These are phyloP conservation scores for Ophiostoma perfectum DNA, from an alignment of 2,329 filamentous ascomycete genomes.

Conservation along the genomic window DNA sequence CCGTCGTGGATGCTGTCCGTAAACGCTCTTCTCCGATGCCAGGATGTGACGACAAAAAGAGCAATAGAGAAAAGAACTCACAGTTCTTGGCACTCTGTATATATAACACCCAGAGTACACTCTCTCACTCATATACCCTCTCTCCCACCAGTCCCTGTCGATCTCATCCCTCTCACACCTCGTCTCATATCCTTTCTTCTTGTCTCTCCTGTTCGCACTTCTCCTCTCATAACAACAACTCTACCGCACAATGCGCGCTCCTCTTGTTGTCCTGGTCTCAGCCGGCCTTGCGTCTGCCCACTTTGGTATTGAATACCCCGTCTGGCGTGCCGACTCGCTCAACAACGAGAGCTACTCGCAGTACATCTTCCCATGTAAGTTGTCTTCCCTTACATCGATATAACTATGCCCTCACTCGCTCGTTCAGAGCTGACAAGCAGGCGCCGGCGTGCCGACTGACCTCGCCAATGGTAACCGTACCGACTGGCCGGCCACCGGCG, in stretches of 20 bases:
- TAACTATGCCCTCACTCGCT: background rate
- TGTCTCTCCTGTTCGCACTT: background rate
- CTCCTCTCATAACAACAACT: background rate
- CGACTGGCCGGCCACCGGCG: constrained; percentile 50
- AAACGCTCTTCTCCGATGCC: background rate
- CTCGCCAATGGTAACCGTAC: constrained; percentile 41
- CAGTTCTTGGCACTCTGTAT: background rate
- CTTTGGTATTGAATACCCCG: constrained; percentile 45
- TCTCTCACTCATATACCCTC: background rate
- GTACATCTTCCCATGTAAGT: constrained; percentile 48
- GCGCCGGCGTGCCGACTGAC: constrained; percentile 43
- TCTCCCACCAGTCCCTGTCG: background rate
- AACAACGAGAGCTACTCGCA: constrained; percentile 42
- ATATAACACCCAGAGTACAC: background rate
- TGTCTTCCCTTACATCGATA: no score
- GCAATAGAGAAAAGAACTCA: background rate
- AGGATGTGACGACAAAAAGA: background rate
- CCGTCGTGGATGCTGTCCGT: background rate
- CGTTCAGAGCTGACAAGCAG: constrained; percentile 30
- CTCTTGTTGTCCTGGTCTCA: constrained; percentile 35
- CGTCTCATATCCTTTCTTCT: background rate
- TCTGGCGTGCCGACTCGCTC: constrained; percentile 47
- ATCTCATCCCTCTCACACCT: background rate
- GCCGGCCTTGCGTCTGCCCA: constrained; percentile 41
- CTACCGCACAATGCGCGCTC: constrained; percentile 27